Conservation (phyloP, 1,284 basidiomycete species). For the Cryptococcus sp. region DNA sequence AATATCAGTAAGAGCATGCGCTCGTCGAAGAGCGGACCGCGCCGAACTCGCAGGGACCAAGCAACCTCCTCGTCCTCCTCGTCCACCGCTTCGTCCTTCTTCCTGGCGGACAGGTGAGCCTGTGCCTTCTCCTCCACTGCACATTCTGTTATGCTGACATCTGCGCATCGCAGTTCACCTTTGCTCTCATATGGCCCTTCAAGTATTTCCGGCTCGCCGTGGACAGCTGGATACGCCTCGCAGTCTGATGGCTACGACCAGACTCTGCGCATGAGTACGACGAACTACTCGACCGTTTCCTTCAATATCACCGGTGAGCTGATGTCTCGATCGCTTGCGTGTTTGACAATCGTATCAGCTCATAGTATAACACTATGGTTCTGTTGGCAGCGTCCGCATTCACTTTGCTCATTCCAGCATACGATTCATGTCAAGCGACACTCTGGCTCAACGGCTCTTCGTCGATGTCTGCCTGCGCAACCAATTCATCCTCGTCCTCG, state of each 20-base stretch:
- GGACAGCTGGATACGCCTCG: conserved; percentile 34
- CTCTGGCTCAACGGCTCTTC: conserved; percentile 34
- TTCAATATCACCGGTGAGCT: conserved; percentile 38
- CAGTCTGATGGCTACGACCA: conserved; percentile 38
- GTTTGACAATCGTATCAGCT: not conserved
- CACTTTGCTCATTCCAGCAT: conserved; percentile 34
- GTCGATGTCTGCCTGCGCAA: conserved; percentile 32
- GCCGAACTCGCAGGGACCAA: conserved; percentile 5
- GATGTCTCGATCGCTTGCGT: not conserved
- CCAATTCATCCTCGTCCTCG: conserved; percentile 4
- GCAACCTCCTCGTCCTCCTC: conserved; percentile 4
- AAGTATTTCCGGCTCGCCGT: conserved; percentile 8
- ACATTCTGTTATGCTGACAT: not conserved
- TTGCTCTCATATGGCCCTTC: conserved; percentile 21
- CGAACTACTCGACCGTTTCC: conserved; percentile 19
- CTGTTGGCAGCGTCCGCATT: conserved; percentile 26
- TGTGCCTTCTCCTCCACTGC: not conserved
- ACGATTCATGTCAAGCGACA: conserved; percentile 28
- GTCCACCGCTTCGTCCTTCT: conserved; percentile 16
- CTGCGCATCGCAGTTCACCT: conserved; percentile 23
- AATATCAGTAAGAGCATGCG: too few species aligned
- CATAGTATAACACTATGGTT: not conserved
- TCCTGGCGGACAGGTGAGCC: conserved; percentile 25
- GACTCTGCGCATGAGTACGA: conserved; percentile 32
- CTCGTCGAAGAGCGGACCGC: too few species aligned